Conservation (phyloP, 805 yeast genomes). For the Metschnikowia gelsemii region DNA sequence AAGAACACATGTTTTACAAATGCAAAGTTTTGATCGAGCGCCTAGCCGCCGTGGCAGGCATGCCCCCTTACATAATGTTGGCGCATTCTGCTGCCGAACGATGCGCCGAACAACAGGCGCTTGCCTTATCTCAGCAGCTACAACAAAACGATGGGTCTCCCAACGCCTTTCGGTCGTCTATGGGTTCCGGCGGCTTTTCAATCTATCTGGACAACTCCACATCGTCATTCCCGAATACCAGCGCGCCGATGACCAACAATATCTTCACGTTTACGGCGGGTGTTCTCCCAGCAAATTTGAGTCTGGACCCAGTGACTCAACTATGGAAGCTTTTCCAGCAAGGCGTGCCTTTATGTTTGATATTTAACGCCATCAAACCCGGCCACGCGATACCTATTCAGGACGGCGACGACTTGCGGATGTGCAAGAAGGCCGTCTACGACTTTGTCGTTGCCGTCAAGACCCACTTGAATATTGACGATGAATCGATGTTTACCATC, state of each 20-base stretch:
- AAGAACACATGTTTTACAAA: slow-evolving; percentile 69
- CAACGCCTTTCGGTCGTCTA: slow-evolving; percentile 33
- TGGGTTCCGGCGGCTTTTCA: slow-evolving; percentile 35
- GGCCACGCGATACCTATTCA: slow-evolving; percentile 56
- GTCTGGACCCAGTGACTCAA: slow-evolving; percentile 91
- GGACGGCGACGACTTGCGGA: slow-evolving; percentile 75
- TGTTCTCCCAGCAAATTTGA: slow-evolving; percentile 66
- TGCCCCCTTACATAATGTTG: slow-evolving; percentile 63
- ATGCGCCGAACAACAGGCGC: slow-evolving; percentile 71
- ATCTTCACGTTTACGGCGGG: slow-evolving; percentile 71
- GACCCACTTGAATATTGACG: slow-evolving; percentile 67
- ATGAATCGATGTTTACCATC: slow-evolving; percentile 83
- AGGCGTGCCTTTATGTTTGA: slow-evolving; percentile 86
- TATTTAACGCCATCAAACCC: slow-evolving; percentile 63
- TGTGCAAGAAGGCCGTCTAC: slow-evolving; percentile 86
- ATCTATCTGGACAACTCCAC: slow-evolving; percentile 35
- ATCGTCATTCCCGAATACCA: slow-evolving; percentile 18
- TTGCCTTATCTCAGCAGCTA: slow-evolving; percentile 43
- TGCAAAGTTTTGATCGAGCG: slow-evolving; percentile 56
- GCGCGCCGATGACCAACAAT: slow-evolving; percentile 32
- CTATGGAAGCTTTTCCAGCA: slow-evolving; percentile 85
- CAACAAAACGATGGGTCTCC: slow-evolving; percentile 25
- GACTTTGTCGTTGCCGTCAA: slow-evolving; percentile 87
- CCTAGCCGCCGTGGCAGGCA: slow-evolving; percentile 59
- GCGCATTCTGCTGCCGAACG: slow-evolving; percentile 69